Base-by-base conservation (phyloP, 441 rosid species). In the Daphne laureola region DNA sequence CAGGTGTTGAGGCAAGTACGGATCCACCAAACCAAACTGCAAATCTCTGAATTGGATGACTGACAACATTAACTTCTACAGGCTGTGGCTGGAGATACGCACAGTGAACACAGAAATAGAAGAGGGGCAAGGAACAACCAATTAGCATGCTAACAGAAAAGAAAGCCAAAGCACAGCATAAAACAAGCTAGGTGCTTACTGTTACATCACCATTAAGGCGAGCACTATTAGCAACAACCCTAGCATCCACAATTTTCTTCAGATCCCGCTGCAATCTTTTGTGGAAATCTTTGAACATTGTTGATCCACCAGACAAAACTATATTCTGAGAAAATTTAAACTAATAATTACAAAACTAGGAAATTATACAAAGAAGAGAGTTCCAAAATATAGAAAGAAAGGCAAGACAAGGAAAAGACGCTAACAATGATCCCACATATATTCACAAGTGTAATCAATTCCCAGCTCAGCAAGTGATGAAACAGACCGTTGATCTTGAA, bases 21-120 rank as follows among this genome's bases (percentile, higher is more conserved):
- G 99, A 94, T 72, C 99, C 98, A 50, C 98, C 99, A 71, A 94
- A 94, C 98, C 99, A 94, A 58, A 94, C 99, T 1, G 98, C 99
- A 74, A 78, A 94, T 72, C 81, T 86, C 70, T 94, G 98, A 59
- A 94, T 87, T 59, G 97, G 93, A 62, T 94, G 94, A 73, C 98
- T 90, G 67, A 94, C 90, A 4, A 94, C 98, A 69, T 94, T 87
- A 55, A 94, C 99, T 77, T 94, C 96, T 71, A 94, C 86, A 13
- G 97, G 98, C 57, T 84, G 91, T 40, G 96, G 71, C 99, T 94
- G 64, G 48, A 66, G 48, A 43, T 42, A 35, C 14, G 16, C n/a
- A 26, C 18, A 43, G 49, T 42, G 27, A 59, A 51, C 31, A 16
- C 26, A 12, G 21, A 40, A 46, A 26, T 21, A 21, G 25, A 57